Conservation (phyloP, 1,139 yeast genomes). For the Zygoascus sp. region DNA sequence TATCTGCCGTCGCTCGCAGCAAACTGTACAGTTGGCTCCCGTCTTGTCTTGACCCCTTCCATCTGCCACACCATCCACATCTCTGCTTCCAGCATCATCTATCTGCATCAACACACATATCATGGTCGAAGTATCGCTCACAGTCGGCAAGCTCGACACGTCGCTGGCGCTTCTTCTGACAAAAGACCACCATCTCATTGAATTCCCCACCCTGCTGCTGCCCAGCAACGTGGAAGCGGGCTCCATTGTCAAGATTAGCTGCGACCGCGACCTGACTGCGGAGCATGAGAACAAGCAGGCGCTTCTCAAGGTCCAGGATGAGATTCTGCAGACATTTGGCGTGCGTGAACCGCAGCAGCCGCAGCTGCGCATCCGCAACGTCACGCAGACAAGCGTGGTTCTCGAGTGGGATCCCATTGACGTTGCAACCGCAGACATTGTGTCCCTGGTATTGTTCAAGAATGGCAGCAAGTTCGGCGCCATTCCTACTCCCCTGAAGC, state of each 20-base stretch:
- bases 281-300: slow-evolving; percentile 57
- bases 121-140: slow-evolving; percentile 84
- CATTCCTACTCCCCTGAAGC: slow-evolving; percentile 77
- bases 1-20: too few relatives aligned
- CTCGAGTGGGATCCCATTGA: slow-evolving; percentile 88
- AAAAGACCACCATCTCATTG: slow-evolving; percentile 89
- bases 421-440: slow-evolving; percentile 77
- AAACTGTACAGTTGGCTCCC: too few relatives aligned
- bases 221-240: slow-evolving; percentile 94
- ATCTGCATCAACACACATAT: not conserved
- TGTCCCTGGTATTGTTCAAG: slow-evolving; percentile 72
- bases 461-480: slow-evolving; percentile 76
- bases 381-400: slow-evolving; percentile 92
- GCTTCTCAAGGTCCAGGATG: slow-evolving; percentile 66
- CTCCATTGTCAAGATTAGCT: slow-evolving; percentile 80
- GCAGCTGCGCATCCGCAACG: slow-evolving; percentile 62
- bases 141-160: slow-evolving; percentile 95
- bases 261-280: slow-evolving; percentile 72
- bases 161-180: slow-evolving; percentile 87
- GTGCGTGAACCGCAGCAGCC: slow-evolving; percentile 70
- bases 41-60: not conserved
- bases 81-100: not conserved
- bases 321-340: slow-evolving; percentile 70
- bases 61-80: slow-evolving; percentile 3
- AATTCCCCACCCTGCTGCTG: slow-evolving; percentile 86